Evolutionary conservation across 2,329 filamentous ascomycete species (phyloP).

Genomic region (Aspergillus vadensis): DNA sequence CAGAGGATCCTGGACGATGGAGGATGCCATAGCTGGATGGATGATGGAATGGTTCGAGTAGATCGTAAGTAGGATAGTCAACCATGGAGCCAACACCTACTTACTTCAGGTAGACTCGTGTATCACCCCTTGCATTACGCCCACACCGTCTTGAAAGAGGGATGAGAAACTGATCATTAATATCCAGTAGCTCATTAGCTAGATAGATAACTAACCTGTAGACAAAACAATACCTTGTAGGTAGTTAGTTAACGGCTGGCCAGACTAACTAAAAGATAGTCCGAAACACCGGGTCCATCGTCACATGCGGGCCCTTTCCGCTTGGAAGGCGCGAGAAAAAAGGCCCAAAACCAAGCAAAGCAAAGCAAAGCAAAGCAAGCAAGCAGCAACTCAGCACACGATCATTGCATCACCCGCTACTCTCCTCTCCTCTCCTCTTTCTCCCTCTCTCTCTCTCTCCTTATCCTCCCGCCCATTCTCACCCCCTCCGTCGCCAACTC

Average conservation of each 20-base stretch:
- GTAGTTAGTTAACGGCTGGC: not conserved
- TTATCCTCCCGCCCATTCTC: constrained; percentile 16
- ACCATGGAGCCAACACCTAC: not conserved
- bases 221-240: not conserved
- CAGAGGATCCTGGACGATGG: not conserved
- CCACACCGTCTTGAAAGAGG: not conserved
- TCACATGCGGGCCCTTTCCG: not conserved
- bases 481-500: constrained; percentile 11
- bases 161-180: not conserved
- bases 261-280: constrained; percentile 2
- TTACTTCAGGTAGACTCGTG: not conserved
- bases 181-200: not conserved
- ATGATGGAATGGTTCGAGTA: no score
- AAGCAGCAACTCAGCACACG: constrained; percentile 3
- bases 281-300: constrained; percentile 4
- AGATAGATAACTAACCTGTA: not conserved
- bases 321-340: not conserved
- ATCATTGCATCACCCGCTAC: constrained; percentile 21
- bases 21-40: not conserved
- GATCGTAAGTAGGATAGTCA: not conserved
- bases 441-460: not conserved
- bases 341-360: no score
- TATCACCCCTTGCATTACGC: constrained; percentile 2
- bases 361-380: not conserved
- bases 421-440: not conserved